Evolutionary conservation across 2,329 filamentous ascomycete species (phyloP).

Genomic region (Teratosphaeria viscida): DNA sequence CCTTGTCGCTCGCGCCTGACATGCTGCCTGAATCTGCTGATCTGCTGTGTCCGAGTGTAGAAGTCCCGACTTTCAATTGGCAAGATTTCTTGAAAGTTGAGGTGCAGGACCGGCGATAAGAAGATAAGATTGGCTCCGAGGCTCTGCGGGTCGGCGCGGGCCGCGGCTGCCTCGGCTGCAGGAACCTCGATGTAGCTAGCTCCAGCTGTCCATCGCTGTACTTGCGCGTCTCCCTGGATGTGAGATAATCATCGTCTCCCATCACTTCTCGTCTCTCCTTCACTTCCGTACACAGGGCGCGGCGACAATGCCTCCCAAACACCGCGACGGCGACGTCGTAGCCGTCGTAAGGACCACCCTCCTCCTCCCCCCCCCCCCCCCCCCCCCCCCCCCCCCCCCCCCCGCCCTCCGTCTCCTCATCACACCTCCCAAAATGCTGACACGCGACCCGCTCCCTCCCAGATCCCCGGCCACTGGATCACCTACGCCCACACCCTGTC

Average conservation of each 20-base stretch:
- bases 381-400: constrained; percentile 7
- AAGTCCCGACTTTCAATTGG: background rate
- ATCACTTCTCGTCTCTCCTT: background rate
- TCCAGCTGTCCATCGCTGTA: background rate
- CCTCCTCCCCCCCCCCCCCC: constrained; percentile 2
- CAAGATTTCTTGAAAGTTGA: background rate
- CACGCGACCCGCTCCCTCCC: constrained; percentile 1
- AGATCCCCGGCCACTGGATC: constrained; percentile 77
- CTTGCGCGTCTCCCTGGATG: background rate
- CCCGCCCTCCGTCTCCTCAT: background rate
- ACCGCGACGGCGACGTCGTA: constrained; percentile 52
- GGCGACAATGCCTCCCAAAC: constrained; percentile 46
- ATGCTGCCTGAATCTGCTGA: constrained; percentile 37
- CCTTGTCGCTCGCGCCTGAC: constrained; percentile 83
- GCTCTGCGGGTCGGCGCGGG: constrained; percentile 2
- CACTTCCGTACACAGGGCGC: background rate
- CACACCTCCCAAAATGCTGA: constrained; percentile 5
- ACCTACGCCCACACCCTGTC: constrained; percentile 76
- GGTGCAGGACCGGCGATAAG: background rate
- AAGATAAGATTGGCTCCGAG: background rate
- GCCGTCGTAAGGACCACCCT: constrained; percentile 40
- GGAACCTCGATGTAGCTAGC: background rate
- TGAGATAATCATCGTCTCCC: background rate
- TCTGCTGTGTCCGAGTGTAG: background rate
- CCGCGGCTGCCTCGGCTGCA: background rate